phyloP scores from a whole-genome alignment of 768 basidiomycete genomes.

The Paxillus rubicundulus region DNA sequence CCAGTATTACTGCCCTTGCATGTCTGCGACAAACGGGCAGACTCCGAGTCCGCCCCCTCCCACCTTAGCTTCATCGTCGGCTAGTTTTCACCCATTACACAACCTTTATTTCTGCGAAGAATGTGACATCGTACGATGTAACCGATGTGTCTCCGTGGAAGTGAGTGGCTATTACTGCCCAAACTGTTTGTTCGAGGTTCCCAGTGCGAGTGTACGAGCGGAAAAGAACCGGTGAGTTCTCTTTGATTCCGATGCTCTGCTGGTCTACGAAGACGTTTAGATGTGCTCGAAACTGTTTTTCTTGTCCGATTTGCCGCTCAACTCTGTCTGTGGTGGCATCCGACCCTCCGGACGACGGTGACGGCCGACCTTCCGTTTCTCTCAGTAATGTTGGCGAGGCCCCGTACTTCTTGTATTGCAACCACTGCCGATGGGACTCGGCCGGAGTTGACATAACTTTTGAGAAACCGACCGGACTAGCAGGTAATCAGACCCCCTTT shows the following conservation, averaged over 20 bases:
- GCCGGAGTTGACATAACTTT: slow-evolving; percentile 88
- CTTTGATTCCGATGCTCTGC: background rate
- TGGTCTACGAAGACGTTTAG: slow-evolving; percentile 39
- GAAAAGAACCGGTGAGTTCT: slow-evolving; percentile 86
- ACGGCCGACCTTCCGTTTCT: slow-evolving; percentile 51
- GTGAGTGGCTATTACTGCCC: slow-evolving; percentile 98
- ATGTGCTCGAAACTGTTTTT: slow-evolving; percentile 97
- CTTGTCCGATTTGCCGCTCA: slow-evolving; percentile 91
- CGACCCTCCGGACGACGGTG: slow-evolving; percentile 65
- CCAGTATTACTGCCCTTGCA: slow-evolving; percentile 74
- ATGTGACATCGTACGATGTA: slow-evolving; percentile 93
- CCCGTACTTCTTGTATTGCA: slow-evolving; percentile 89
- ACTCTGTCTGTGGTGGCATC: slow-evolving; percentile 90
- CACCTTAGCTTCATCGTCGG: slow-evolving; percentile 71
- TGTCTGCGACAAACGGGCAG: slow-evolving; percentile 43
- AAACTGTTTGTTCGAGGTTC: slow-evolving; percentile 97
- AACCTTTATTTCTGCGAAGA: slow-evolving; percentile 97
- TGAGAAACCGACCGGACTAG: slow-evolving; percentile 94
- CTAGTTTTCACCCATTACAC: slow-evolving; percentile 80
- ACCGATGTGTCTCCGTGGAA: slow-evolving; percentile 88
- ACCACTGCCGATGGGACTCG: slow-evolving; percentile 94
- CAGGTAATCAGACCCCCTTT: slow-evolving; percentile 51
- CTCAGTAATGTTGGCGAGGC: slow-evolving; percentile 71
- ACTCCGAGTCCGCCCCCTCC: slow-evolving; percentile 66
- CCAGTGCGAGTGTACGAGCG: slow-evolving; percentile 94